phyloP scores from a whole-genome alignment of 495 filamentous ascomycete genomes.

The Aspergillus asperescens region DNA sequence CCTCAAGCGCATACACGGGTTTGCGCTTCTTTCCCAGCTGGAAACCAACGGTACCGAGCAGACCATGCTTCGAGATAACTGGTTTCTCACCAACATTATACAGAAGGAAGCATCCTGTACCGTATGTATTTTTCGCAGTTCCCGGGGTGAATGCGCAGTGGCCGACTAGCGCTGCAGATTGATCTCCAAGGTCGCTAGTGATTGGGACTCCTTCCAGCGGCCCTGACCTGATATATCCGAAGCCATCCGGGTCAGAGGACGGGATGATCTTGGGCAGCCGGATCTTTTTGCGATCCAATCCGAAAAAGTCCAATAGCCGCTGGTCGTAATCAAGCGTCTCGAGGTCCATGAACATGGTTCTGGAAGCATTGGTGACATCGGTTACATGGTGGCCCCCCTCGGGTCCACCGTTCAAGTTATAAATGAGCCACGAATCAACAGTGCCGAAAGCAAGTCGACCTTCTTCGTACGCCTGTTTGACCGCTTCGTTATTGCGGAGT shows the following conservation, averaged over 20 bases:
- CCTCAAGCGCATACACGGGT: conserved; percentile 87
- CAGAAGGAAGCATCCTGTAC: conserved; percentile 91
- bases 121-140: conserved; percentile 92
- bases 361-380: conserved; percentile 85
- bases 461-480: conserved; percentile 73
- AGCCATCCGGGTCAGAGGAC: conserved; percentile 72
- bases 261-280: conserved; percentile 80
- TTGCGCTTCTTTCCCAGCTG: conserved; percentile 56
- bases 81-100: conserved; percentile 91
- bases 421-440: conserved; percentile 90
- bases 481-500: conserved; percentile 63
- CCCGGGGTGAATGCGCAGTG: conserved; percentile 87
- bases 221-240: conserved; percentile 63
- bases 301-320: conserved; percentile 75
- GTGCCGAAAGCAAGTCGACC: conserved; percentile 84
- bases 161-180: conserved; percentile 87
- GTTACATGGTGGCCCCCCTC: conserved; percentile 69
- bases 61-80: conserved; percentile 82
- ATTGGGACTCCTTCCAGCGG: conserved; percentile 72
- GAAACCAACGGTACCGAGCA: conserved; percentile 87
- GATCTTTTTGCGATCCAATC: conserved; percentile 68
- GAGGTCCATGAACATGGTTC: conserved; percentile 97
- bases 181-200: conserved; percentile 84
- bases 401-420: conserved; percentile 81
- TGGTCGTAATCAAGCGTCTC: conserved; percentile 82